A percentile compares a stretch with the other conserved stretches of the same genome.
Evolutionary conservation across 352 stramenopile genomes (phyloP).

Genomic region (Phytophthora pisi): DNA sequence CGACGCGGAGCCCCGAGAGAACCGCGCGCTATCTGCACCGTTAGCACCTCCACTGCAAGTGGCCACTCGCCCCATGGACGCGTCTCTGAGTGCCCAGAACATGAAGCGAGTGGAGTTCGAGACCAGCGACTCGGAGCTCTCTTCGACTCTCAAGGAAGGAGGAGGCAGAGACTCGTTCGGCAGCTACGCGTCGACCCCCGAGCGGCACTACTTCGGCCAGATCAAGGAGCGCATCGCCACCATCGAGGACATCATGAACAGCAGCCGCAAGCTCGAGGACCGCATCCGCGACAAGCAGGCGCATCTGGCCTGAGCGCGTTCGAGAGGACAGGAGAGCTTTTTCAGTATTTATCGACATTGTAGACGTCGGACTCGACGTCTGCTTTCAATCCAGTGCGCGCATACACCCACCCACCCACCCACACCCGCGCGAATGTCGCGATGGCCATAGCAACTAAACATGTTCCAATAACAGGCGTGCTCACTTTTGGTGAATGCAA

Average conservation of each 20-base stretch:
- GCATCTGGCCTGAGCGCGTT: not conserved
- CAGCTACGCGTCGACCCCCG: slow-evolving; percentile 33
- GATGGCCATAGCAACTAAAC: not conserved
- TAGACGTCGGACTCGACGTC: slow-evolving; percentile 11
- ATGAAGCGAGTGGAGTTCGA: slow-evolving; percentile 34
- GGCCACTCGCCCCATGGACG: slow-evolving; percentile 19
- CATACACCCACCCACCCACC: not conserved
- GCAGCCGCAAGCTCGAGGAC: slow-evolving; percentile 30
- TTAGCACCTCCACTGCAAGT: slow-evolving; percentile 16
- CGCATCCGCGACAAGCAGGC: slow-evolving; percentile 33
- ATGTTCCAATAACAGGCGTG: not conserved
- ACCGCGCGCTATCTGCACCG: slow-evolving; percentile 19
- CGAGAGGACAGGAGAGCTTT: not conserved
- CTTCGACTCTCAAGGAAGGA: slow-evolving; percentile 23
- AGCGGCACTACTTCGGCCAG: slow-evolving; percentile 32
- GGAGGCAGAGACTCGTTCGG: slow-evolving; percentile 23
- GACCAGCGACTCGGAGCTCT: slow-evolving; percentile 10
- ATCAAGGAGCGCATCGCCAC: slow-evolving; percentile 38
- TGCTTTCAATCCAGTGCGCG: not conserved
- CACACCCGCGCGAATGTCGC: not conserved
- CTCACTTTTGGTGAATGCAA: not conserved
- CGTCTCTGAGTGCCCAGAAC: slow-evolving; percentile 23
- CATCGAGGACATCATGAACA: slow-evolving; percentile 40
- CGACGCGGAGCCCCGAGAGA: slow-evolving; percentile 3
- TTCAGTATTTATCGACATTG: slow-evolving; percentile 40